Base-by-base conservation (phyloP, 805 yeast species). In the Hanseniaspora thailandica region DNA sequence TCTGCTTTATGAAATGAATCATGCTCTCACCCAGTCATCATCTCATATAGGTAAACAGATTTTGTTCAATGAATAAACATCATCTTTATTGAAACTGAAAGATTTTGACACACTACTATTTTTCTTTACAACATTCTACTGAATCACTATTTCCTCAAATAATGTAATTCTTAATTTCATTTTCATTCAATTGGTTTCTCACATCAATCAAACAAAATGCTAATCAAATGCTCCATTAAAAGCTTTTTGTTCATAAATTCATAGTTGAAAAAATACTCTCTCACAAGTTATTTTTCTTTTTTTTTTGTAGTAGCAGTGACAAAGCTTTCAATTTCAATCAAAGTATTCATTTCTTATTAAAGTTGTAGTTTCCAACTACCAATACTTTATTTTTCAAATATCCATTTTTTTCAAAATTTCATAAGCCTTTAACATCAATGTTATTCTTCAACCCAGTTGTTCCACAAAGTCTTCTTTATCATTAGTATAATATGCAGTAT, bases 1-100 rank as follows among this genome's bases (percentile, higher is more conserved):
- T 31, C n/a, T 31, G 34, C 15, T 41, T 3, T 23, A 10, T 4
- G n/a, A 25, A 33, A 41, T 13, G 41, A 33, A 9, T 49, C 46
- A 9, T 49, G 54, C 54, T 50, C 54, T 50, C 54, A 50, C 54
- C 47, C 54, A 49, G 36, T 47, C 44, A 47, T 36, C 28, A 23
- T 47, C 22, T 28, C 22, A 23, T 19, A 28, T 19, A 6, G 8
- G 10, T 1, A 36, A 36, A 20, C 40, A 17, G 13, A 36, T 13
- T 15, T n/a, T 20, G 25, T 2, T n/a, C 10, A 38, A 40, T 4
- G 33, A 40, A 20, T 17, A 19, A 41, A 33, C 45, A 31, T 36
- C 26, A 40, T 15, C 44, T 36, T 12, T 26, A 20, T 33, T 41
- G 35, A 38, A 33, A 28, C 31, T 31, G 34, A 31, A 13, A 13